Conservation (phyloP, 2,329 filamentous ascomycete genomes). For the Penicillium psychrosexuale region DNA sequence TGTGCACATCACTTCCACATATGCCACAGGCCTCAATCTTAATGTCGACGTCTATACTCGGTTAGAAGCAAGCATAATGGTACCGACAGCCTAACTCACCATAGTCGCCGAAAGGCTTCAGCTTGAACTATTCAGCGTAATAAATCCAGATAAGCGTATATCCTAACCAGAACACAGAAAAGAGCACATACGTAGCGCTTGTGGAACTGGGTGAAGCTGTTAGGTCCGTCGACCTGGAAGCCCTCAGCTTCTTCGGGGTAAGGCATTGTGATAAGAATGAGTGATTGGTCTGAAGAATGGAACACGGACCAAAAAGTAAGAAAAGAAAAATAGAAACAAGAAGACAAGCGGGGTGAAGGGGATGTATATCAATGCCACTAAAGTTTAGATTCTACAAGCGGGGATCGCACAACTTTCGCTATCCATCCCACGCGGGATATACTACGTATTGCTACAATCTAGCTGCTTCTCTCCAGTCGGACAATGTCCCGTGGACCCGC, state of each 20-base stretch:
- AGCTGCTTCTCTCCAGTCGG: conserved; percentile 2
- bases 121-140: conserved; percentile 59
- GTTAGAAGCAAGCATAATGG: not conserved
- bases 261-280: conserved; percentile 35
- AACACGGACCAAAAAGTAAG: not conserved
- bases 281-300: conserved; percentile 4
- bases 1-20: conserved; percentile 70
- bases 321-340: not conserved
- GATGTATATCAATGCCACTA: no score
- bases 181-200: conserved; percentile 50
- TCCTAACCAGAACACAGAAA: not conserved
- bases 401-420: not conserved
- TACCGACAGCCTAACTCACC: conserved; percentile 22
- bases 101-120: conserved; percentile 82
- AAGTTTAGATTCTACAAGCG: no score
- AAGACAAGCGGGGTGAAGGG: not conserved
- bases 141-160: not conserved
- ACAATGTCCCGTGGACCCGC: conserved; percentile 1
- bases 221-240: conserved; percentile 58
- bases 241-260: conserved; percentile 48
- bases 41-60: conserved; percentile 68
- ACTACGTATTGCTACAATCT: not conserved
- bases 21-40: conserved; percentile 79
- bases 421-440: not conserved
- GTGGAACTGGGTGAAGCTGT: conserved; percentile 61